Evolutionary conservation across 345 rosid species (phyloP), one percentile per base, ranked within the genome.

Genomic region (Crucihimalaya himalaica): DNA sequence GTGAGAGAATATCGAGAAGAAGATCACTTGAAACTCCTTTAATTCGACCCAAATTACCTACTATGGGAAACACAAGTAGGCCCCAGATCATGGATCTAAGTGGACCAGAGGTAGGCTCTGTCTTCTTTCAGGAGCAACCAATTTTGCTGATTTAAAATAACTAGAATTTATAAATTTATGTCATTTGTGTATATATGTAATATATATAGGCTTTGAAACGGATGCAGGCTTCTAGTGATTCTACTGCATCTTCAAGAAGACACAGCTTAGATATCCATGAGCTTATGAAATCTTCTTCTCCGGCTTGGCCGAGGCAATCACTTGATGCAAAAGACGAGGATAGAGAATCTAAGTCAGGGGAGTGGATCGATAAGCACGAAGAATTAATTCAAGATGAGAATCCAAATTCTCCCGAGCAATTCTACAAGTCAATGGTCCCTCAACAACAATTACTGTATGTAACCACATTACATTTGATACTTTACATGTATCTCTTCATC

Each of bases 231-330:
- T 74, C 35, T 74, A 83, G 81, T 46, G 80, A 78, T 12, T 62
- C 86, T n/a, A 64, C 88, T n/a, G 63, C 80, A 66, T 51, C 84
- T 56, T 83, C 83, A 16, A 92, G 84, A 75, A 85, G 84, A 71
- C 88, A 67, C 52, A 89, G 89, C 80, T 74, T 85, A 54, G 97
- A 92, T 83, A 84, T 84, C 53, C 88, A 79, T 31, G 97, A 94
- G 80, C 77, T 86, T 42, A 66, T 83, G 19, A 81, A 80, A 72
- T 86, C 96, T 20, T 87, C 87, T 68, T 78, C 85, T 47, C 90
- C 87, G 18, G 81, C 90, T 3, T 68, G 71, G 56, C 53, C 70
- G 25, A 84, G 83, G 72, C 84, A 84, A n/a, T 73, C 75, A 54
- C 54, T 71, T 27, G 82, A 71, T 42, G 68, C 56, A 21, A 83